These are phyloP conservation scores for Stentor roeselii DNA, from an alignment of 73 alveolate genomes.

Conservation along the genomic window DNA sequence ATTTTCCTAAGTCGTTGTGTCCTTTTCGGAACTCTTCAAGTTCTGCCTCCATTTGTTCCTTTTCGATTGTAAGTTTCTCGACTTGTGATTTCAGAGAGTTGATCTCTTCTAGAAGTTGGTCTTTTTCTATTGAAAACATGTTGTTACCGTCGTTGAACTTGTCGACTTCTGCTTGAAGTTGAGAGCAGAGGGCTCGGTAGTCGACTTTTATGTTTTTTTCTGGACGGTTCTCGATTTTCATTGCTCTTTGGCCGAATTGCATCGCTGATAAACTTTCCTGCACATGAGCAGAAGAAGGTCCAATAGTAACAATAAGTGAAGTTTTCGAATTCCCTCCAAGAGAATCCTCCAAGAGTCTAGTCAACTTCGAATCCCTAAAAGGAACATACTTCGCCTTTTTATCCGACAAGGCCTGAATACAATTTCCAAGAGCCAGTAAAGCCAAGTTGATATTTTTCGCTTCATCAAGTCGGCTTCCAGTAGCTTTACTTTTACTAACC, in stretches of 20 bases:
- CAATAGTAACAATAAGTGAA: constrained; percentile 73
- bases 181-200: constrained; percentile 44
- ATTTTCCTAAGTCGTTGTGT: background rate
- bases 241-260: constrained; percentile 74
- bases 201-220: constrained; percentile 61
- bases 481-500: constrained; percentile 43
- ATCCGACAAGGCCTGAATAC: constrained; percentile 62
- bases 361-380: constrained; percentile 67
- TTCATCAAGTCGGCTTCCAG: constrained; percentile 61
- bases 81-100: background rate
- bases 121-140: constrained; percentile 28
- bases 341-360: constrained; percentile 88
- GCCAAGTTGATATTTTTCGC: constrained; percentile 58
- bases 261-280: constrained; percentile 75
- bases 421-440: constrained; percentile 65
- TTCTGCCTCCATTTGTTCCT: background rate
- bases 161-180: constrained; percentile 62
- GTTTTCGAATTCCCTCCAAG: constrained; percentile 96
- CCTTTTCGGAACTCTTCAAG: background rate
- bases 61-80: background rate
- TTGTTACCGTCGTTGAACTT: constrained; percentile 46
- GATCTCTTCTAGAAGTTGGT: constrained; percentile 17
- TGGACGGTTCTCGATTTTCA: constrained; percentile 79
- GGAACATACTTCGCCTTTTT: constrained; percentile 47
- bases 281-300: constrained; percentile 74